phyloP scores from a whole-genome alignment of 352 stramenopile genomes.

The Globisporangium megalacanthum region DNA sequence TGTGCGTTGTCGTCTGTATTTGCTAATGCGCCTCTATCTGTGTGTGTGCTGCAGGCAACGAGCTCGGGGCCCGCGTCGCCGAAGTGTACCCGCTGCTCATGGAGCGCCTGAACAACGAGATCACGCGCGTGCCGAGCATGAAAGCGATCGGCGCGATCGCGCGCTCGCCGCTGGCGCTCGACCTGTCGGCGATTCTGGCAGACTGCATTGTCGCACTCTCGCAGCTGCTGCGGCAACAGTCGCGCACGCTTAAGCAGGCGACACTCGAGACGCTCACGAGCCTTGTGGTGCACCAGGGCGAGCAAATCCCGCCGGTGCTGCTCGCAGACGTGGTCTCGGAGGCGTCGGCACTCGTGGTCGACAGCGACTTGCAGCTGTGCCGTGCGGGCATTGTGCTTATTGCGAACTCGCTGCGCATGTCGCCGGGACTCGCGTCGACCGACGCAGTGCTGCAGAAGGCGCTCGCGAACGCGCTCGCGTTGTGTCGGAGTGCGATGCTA shows the following conservation, averaged over 20 bases:
- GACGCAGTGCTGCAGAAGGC: constrained; percentile 61
- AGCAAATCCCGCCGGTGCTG: constrained; percentile 63
- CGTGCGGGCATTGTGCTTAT: constrained; percentile 91
- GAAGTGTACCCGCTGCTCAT: constrained; percentile 91
- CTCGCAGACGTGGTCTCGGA: constrained; percentile 90
- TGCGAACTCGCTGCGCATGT: constrained; percentile 66
- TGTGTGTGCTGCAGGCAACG: constrained; percentile 75
- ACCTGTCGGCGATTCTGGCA: constrained; percentile 90
- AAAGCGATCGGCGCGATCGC: constrained; percentile 93
- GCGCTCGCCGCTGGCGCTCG: constrained; percentile 76
- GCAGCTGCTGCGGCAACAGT: constrained; percentile 93
- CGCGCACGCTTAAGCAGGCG: constrained; percentile 92
- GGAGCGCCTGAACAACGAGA: constrained; percentile 97
- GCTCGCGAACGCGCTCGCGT: constrained; percentile 71
- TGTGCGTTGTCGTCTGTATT: too few relatives aligned
- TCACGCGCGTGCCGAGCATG: constrained; percentile 95
- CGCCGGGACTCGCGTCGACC: constrained; percentile 44
- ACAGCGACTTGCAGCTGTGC: constrained; percentile 96
- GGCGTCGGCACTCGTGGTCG: constrained; percentile 86
- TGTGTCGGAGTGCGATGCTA: constrained; percentile 91
- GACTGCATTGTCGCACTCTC: constrained; percentile 86
- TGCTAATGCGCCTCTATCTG: too few relatives aligned
- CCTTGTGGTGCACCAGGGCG: constrained; percentile 79
- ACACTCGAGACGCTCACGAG: constrained; percentile 90
- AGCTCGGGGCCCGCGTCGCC: constrained; percentile 68